Conservation (phyloP, 2,329 filamentous ascomycete genomes). For the Hymenoscyphus repandus region DNA sequence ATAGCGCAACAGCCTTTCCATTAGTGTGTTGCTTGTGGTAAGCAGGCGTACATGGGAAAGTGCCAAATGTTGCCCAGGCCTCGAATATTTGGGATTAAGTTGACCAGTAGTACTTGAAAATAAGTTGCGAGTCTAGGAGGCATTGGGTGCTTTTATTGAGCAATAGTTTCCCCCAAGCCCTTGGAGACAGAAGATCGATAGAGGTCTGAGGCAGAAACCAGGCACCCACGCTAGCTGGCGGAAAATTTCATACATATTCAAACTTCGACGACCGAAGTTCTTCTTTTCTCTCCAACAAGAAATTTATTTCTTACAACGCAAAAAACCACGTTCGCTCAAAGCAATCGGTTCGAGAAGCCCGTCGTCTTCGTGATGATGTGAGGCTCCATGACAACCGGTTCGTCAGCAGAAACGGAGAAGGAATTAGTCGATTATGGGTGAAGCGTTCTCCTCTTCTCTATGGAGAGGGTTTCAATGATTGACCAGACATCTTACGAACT, state of each 20-base stretch:
- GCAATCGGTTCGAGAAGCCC: constrained; percentile 29
- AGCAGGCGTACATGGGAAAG: no score
- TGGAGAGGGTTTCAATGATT: constrained; percentile 31
- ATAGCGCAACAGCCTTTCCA: neutral
- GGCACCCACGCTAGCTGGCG: constrained; percentile 1
- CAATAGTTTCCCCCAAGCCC: no score
- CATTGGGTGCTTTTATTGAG: no score
- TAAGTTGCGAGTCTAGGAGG: no score
- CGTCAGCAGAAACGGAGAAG: constrained; percentile 30
- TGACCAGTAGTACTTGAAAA: no score
- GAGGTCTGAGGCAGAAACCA: constrained; percentile 1
- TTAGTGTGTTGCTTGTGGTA: no score
- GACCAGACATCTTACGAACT: constrained; percentile 21
- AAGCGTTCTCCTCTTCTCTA: constrained; percentile 23
- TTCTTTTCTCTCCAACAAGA: constrained; percentile 5
- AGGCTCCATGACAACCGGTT: constrained; percentile 31
- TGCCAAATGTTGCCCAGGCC: no score
- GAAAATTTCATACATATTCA: constrained; percentile 7
- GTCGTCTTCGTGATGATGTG: constrained; percentile 25
- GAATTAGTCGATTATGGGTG: constrained; percentile 30
- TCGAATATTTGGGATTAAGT: no score
- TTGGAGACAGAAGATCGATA: neutral
- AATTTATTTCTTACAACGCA: constrained; percentile 21
- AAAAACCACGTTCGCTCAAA: constrained; percentile 28
- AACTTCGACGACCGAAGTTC: neutral